Base-by-base conservation (phyloP, 345 rosid genomes). In the Capsella bursapastoris region DNA sequence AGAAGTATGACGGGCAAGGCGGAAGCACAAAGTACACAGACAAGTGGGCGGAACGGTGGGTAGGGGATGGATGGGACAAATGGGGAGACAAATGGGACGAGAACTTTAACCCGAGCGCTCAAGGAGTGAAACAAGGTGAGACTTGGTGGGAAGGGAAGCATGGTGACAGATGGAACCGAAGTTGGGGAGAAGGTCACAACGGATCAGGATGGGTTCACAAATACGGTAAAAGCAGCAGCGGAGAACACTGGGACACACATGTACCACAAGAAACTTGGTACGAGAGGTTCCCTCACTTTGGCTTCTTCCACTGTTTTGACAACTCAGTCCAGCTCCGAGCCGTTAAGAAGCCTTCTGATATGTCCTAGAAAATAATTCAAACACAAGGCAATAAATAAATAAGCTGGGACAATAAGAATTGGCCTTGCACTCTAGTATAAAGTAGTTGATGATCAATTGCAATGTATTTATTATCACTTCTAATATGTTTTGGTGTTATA, bases 51-150 rank as follows among this genome's bases (percentile, higher is more conserved):
- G 98, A 91, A 81, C 84, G 93, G 11, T 82, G 87, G 53, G 90
- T 89, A 70, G 98, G 85, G 0, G 92, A 86, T 22, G 88, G 90
- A 16, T 91, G 98, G 97, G 78, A 95, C 28, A 94, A 89, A 58
- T 94, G 98, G 97, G 98, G 98, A 22, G 98, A 94, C 86, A 94
- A 94, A 73, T 91, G 98, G 98, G 98, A 94, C 15, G 98, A 91
- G 72, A 81, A 91, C 81, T 94, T 94, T 27, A 84, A 87, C 72
- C 76, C 81, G 15, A 84, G 84, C 32, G 82, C 83, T n/a, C 85
- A 82, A 1, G 98, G 98, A n/a, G 93, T 94, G 58, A 94, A 91
- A 80, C 98, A 94, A 79, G 98, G 98, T 27, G 96, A 94, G 83
- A 83, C 89, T 41, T 91, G 98, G 98, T 88, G 97, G 98, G 87